Evolutionary conservation across 768 basidiomycete genomes (phyloP).

Genomic region (Phanerochaete sordida): DNA sequence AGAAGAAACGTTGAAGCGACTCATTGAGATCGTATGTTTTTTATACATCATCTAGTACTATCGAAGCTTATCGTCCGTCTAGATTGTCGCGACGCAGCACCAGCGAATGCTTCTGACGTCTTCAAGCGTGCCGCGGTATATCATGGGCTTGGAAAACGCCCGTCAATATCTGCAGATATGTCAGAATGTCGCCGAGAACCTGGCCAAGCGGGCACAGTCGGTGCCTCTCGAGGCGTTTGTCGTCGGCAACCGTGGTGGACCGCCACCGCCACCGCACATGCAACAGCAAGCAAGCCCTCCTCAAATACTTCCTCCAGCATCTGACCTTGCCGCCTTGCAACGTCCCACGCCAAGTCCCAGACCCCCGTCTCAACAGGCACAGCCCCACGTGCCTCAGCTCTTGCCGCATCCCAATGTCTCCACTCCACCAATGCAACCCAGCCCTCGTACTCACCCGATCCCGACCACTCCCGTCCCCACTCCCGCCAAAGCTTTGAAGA

Average conservation of each 20-base stretch:
- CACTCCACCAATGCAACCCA: slow-evolving; percentile 7
- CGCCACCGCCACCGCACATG: background rate
- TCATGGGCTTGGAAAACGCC: background rate
- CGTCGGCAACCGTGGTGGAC: too few species aligned
- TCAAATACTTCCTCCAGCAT: background rate
- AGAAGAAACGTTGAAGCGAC: background rate
- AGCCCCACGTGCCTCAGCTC: slow-evolving; percentile 1
- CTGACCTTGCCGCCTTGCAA: background rate
- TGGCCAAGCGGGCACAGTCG: background rate
- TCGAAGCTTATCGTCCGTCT: background rate
- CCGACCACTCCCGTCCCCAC: slow-evolving; percentile 7
- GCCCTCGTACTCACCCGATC: slow-evolving; percentile 1
- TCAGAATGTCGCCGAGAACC: slow-evolving; percentile 21
- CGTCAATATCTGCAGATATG: slow-evolving; percentile 40
- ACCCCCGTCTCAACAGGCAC: background rate
- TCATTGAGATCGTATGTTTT: background rate
- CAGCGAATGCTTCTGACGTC: background rate
- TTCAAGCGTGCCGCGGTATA: background rate
- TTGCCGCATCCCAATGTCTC: slow-evolving; percentile 1
- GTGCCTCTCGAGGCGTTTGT: background rate
- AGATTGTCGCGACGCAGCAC: background rate
- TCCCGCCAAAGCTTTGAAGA: slow-evolving; percentile 18
- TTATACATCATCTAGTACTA: background rate
- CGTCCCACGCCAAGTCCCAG: slow-evolving; percentile 10
- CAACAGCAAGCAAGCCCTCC: background rate